phyloP scores from a whole-genome alignment of 768 basidiomycete genomes.

The Clathrus columnatus region DNA sequence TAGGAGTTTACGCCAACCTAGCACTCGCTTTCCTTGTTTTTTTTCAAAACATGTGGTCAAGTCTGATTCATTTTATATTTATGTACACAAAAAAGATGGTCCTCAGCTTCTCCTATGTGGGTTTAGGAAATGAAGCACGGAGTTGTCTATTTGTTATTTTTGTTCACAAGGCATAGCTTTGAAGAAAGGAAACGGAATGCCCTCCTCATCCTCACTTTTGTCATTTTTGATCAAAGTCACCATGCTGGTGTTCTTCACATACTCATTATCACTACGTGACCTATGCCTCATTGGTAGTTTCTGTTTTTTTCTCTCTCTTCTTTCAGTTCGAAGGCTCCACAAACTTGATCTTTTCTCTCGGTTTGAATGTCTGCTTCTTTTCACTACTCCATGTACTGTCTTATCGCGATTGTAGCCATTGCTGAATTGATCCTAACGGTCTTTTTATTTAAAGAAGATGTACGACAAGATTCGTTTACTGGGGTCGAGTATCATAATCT shows the following conservation, averaged over 20 bases:
- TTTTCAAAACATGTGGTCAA: no score
- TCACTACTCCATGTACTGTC: conserved; percentile 29
- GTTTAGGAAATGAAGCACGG: background rate
- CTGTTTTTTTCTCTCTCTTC: background rate
- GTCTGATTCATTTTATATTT: no score
- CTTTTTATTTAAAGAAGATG: conserved; percentile 63
- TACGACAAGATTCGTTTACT: conserved; percentile 52
- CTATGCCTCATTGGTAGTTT: background rate
- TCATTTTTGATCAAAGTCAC: background rate
- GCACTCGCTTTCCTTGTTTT: no score
- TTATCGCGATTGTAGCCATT: conserved; percentile 60
- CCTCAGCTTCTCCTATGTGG: background rate
- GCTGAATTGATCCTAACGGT: conserved; percentile 69
- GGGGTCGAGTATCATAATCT: conserved; percentile 55
- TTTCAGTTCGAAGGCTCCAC: background rate
- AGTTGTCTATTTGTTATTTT: background rate
- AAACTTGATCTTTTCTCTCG: background rate
- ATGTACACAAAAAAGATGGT: no score
- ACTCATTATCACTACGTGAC: background rate
- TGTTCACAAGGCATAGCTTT: background rate
- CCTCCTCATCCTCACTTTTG: background rate
- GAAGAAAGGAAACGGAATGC: background rate
- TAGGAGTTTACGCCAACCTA: no score
- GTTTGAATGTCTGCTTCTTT: conserved; percentile 2
- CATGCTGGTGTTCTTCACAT: background rate